phyloP scores from a whole-genome alignment of 345 rosid genomes.

The Camelina neglecta region DNA sequence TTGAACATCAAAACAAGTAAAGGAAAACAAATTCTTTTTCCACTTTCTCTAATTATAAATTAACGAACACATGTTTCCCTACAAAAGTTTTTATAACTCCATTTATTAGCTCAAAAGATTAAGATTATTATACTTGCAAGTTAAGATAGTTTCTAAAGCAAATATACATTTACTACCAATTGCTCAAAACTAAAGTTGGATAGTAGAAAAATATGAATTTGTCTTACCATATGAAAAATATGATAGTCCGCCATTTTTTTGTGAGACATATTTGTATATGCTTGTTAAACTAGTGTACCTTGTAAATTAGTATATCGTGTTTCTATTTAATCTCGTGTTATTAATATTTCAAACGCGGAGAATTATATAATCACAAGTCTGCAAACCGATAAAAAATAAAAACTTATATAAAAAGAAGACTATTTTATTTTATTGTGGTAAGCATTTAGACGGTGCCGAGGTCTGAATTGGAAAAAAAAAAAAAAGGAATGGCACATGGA shows the following conservation, averaged over 20 bases:
- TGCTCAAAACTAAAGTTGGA: too few relatives aligned
- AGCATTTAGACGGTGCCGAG: conserved; percentile 42
- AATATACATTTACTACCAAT: too few relatives aligned
- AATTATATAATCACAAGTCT: background rate
- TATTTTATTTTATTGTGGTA: conserved; percentile 25
- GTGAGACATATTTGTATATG: too few relatives aligned
- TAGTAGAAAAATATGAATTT: too few relatives aligned
- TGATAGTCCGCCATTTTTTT: too few relatives aligned
- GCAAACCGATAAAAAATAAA: background rate
- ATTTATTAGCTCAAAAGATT: background rate
- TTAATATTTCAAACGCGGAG: background rate
- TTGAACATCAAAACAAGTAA: background rate
- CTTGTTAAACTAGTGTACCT: background rate
- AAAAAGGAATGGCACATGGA: conserved; percentile 3
- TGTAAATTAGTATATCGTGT: background rate
- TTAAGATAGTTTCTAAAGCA: too few relatives aligned
- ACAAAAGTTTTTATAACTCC: background rate
- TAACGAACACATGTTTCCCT: background rate
- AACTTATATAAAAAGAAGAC: background rate
- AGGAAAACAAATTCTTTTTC: background rate
- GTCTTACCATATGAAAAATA: too few relatives aligned
- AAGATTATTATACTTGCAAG: background rate
- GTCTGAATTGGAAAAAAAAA: background rate
- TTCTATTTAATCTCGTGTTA: background rate
- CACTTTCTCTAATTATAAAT: background rate